Evolutionary conservation across 169 alveolate genomes (phyloP).

Genomic region (Babesia caballi): DNA sequence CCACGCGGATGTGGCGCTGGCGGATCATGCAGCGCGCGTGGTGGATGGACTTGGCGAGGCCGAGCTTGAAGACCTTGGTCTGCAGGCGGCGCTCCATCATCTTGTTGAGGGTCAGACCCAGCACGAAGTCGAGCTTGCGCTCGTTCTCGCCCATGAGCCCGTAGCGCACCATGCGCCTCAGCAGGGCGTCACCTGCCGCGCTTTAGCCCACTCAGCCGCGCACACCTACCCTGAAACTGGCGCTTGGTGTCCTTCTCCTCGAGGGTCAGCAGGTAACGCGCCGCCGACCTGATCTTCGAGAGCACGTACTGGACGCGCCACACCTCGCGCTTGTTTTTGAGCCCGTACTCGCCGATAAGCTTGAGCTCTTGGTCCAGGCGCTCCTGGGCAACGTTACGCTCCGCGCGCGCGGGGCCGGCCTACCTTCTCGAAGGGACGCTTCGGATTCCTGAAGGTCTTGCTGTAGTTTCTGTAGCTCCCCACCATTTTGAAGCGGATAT

Average conservation of each 20-base stretch:
- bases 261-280: conserved; percentile 96
- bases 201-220: conserved; percentile 62
- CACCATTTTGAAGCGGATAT: conserved; percentile 65
- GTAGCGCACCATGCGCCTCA: conserved; percentile 97
- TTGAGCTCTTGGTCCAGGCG: conserved; percentile 92
- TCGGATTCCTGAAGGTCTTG: conserved; percentile 90
- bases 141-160: conserved; percentile 96
- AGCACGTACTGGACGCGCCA: conserved; percentile 97
- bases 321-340: conserved; percentile 98
- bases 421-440: conserved; percentile 95
- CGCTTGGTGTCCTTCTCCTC: conserved; percentile 95
- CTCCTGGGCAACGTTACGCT: conserved; percentile 72
- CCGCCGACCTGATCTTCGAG: conserved; percentile 99
- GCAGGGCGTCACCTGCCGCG: conserved; percentile 90
- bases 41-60: conserved; percentile 96
- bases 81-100: conserved; percentile 99
- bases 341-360: conserved; percentile 98
- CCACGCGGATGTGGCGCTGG: conserved; percentile 98
- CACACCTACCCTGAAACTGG: conserved; percentile 88
- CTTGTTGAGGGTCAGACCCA: conserved; percentile 96
- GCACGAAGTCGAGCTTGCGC: conserved; percentile 97
- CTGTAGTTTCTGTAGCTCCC: conserved; percentile 83
- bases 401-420: neutral
- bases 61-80: conserved; percentile 95
- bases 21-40: conserved; percentile 98